Evolutionary conservation across 208 protist species (phyloP).

Genomic region (Leishmania gerbilli): DNA sequence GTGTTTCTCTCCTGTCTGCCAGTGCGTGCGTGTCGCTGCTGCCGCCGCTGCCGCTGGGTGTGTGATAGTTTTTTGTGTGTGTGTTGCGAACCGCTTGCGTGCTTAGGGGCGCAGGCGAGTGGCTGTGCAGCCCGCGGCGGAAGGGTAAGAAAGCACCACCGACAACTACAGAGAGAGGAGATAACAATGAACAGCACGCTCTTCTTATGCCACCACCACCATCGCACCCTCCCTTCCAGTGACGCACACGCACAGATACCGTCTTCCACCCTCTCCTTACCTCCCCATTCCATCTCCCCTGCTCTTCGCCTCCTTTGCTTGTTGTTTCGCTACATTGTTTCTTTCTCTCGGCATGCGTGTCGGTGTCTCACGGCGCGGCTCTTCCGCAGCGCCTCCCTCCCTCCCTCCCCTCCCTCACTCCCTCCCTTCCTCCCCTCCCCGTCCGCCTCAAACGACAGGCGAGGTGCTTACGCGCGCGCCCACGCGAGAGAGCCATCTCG

Average conservation of each 20-base stretch:
- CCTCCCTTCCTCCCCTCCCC: not conserved
- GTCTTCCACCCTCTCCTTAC: not conserved
- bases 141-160: too few relatives aligned
- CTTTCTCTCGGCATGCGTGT: slow-evolving; percentile 1
- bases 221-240: too few relatives aligned
- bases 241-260: not conserved
- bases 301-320: not conserved
- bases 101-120: too few relatives aligned
- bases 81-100: too few relatives aligned
- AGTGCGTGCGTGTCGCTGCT: not conserved
- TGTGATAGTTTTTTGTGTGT: too few relatives aligned
- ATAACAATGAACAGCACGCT: not conserved
- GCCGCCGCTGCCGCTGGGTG: not conserved
- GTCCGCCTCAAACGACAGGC: not conserved
- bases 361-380: too few relatives aligned
- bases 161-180: too few relatives aligned
- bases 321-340: not conserved
- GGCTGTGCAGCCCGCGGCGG: not conserved
- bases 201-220: too few relatives aligned
- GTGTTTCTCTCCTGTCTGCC: too few relatives aligned
- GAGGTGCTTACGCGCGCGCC: not conserved
- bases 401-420: not conserved
- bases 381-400: not conserved
- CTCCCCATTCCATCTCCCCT: not conserved
- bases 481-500: not conserved